These are phyloP conservation scores for Caloboletus firmus DNA, from an alignment of 1,284 basidiomycete genomes.

Conservation along the genomic window DNA sequence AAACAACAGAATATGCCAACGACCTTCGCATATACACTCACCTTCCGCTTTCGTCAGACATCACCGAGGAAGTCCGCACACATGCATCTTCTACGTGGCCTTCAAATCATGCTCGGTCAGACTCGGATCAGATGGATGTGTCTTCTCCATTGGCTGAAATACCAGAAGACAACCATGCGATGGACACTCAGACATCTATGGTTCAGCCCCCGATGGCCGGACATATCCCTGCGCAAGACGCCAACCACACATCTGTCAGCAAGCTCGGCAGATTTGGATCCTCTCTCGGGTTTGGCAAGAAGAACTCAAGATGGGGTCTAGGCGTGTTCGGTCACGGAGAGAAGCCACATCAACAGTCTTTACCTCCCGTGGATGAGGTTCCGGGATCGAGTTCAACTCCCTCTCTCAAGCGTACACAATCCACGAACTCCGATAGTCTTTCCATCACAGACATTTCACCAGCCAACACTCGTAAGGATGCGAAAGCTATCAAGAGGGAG, in stretches of 20 bases:
- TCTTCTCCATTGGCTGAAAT: conserved; percentile 47
- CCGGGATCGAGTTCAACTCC: conserved; percentile 55
- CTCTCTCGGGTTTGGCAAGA: conserved; percentile 62
- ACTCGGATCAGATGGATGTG: conserved; percentile 64
- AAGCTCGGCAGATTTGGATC: conserved; percentile 56
- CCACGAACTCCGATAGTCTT: conserved; percentile 72
- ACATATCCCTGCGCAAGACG: conserved; percentile 32
- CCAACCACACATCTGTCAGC: conserved; percentile 41
- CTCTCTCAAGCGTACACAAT: conserved; percentile 84
- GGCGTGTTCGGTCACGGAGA: conserved; percentile 76
- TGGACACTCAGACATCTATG: conserved; percentile 54
- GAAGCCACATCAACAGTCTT: conserved; percentile 57
- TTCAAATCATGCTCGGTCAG: conserved; percentile 35
- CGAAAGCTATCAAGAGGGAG: conserved; percentile 89
- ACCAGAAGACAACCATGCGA: conserved; percentile 41
- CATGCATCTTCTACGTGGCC: conserved; percentile 32
- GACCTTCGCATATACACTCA: conserved; percentile 36
- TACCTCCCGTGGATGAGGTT: conserved; percentile 74
- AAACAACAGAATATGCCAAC: conserved; percentile 37
- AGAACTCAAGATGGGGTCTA: conserved; percentile 61
- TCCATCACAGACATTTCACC: conserved; percentile 58
- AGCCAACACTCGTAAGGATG: conserved; percentile 52
- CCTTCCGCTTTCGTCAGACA: conserved; percentile 32
- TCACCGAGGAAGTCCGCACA: conserved; percentile 42
- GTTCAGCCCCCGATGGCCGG: conserved; percentile 42